Conservation (phyloP, 768 basidiomycete genomes). For the Trametes maxima region DNA sequence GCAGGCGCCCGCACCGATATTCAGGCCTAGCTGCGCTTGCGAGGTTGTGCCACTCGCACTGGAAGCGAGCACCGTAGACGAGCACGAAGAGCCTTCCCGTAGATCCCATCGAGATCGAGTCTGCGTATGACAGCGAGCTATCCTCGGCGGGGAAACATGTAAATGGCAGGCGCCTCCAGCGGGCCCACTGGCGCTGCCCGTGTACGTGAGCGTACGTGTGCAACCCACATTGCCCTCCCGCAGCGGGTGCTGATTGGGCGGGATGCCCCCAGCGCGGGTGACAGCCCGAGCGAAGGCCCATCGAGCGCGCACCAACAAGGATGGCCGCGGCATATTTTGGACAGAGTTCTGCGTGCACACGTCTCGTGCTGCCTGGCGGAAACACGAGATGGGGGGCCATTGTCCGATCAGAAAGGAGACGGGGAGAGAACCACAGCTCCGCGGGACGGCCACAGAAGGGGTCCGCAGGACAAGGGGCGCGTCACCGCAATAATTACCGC, state of each 20-base stretch:
- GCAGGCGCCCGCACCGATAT: slow-evolving; percentile 1
- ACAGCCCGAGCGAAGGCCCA: neutral
- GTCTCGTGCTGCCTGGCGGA: neutral
- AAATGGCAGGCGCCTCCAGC: too few species aligned
- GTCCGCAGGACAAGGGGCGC: neutral
- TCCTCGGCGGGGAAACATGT: neutral
- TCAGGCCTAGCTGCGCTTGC: neutral
- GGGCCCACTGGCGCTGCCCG: neutral
- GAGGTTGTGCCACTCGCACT: slow-evolving; percentile 6
- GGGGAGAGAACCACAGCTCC: neutral
- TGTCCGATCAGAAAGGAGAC: slow-evolving; percentile 21
- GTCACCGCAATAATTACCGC: slow-evolving; percentile 9
- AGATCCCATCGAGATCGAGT: slow-evolving; percentile 13
- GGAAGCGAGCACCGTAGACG: slow-evolving; percentile 9
- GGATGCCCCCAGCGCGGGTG: neutral
- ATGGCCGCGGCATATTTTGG: slow-evolving; percentile 3
- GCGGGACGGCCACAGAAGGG: slow-evolving; percentile 6
- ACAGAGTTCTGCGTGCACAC: neutral
- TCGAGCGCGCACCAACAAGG: neutral
- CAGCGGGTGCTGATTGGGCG: neutral
- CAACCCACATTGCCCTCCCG: neutral
- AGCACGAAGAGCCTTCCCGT: neutral
- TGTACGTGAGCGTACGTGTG: slow-evolving; percentile 10
- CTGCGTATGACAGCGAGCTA: neutral
- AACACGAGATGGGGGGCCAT: neutral